Evolutionary conservation across 176 grass and related monocot genomes (phyloP), one percentile per base, ranked within the genome.

Genomic region (Zizania latifolia): DNA sequence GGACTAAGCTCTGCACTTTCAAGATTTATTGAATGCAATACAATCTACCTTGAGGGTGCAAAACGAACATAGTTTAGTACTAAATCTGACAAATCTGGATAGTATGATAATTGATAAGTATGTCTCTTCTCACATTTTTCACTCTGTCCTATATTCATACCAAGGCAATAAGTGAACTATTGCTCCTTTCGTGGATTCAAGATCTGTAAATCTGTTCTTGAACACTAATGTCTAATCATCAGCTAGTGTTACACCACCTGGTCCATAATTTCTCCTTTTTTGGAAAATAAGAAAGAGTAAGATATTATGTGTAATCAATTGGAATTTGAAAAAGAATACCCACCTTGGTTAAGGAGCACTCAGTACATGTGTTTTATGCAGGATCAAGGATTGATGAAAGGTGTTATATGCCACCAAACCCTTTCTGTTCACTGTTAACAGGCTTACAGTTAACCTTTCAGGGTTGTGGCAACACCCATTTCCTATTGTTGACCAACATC

Each of bases 1-100:
- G 54, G 10, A 31, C 31, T 69, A 38, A 27, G n/a, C 39, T 28
- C 23, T 45, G 14, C 24, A 13, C 13, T 44, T 70, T 58, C 23
- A 12, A 59, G n/a, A 60, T 85, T 6, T 5, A 45, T 17, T 4
- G 19, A 67, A 45, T 6, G 11, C 30, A 69, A 46, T 69, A 2
- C 40, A n/a, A 28, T 70, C 8, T 43, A 30, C 26, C n/a, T 24
- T 54, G 13, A 27, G 21, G 28, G 54, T 66, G n/a, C 2, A 53
- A 83, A 78, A 74, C 33, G 30, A 3, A 22, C 3, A 15, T 45
- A 40, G 10, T 67, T 65, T 58, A 61, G 24, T 84, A 62, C 10
- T 55, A 40, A 13, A 1, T 48, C 51, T 59, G 48, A 43, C 0
- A 76, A 41, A 21, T 53, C 29, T 81, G 35, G 58, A 38, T 21